Conservation (phyloP, 129 eudicot genomes). For the Flaveria linearis region DNA sequence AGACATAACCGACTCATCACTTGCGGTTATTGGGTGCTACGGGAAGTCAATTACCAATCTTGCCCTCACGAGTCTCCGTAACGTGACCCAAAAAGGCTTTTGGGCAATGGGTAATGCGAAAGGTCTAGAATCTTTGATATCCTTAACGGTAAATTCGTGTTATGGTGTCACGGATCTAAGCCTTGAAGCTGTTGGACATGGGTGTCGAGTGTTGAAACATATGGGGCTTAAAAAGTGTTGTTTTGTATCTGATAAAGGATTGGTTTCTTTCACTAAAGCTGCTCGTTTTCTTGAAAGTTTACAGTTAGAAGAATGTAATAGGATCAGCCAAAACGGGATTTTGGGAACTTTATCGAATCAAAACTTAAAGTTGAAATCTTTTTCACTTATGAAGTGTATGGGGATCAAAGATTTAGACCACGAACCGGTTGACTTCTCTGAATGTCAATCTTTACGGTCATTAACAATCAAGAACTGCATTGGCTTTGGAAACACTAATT, state of each 20-base stretch:
- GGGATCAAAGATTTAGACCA: conserved; percentile 57
- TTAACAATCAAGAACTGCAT: conserved; percentile 64
- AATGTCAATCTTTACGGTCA: conserved; percentile 62
- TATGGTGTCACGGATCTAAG: conserved; percentile 66
- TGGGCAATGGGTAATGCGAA: conserved; percentile 91
- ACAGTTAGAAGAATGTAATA: conserved; percentile 79
- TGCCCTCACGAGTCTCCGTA: conserved; percentile 52
- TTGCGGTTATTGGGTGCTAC: conserved; percentile 79
- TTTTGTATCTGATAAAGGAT: conserved; percentile 76
- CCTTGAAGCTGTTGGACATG: conserved; percentile 69
- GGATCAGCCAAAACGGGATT: conserved; percentile 66
- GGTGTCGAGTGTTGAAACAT: conserved; percentile 67
- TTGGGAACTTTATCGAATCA: conserved; percentile 58
- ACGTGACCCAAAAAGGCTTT: conserved; percentile 73
- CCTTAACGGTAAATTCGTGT: conserved; percentile 63
- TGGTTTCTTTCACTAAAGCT: conserved; percentile 61
- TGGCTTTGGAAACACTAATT: conserved; percentile 59
- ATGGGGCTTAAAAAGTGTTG: conserved; percentile 71
- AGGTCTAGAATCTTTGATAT: conserved; percentile 53
- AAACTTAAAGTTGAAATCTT: conserved; percentile 63
- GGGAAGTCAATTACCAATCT: conserved; percentile 75
- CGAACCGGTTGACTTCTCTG: conserved; percentile 36
- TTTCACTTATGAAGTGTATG: conserved; percentile 79
- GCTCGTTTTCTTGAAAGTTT: conserved; percentile 68
- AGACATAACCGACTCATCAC: conserved; percentile 70